Base-by-base conservation (phyloP, 2,329 filamentous ascomycete species). In the Camillea tinctor region DNA sequence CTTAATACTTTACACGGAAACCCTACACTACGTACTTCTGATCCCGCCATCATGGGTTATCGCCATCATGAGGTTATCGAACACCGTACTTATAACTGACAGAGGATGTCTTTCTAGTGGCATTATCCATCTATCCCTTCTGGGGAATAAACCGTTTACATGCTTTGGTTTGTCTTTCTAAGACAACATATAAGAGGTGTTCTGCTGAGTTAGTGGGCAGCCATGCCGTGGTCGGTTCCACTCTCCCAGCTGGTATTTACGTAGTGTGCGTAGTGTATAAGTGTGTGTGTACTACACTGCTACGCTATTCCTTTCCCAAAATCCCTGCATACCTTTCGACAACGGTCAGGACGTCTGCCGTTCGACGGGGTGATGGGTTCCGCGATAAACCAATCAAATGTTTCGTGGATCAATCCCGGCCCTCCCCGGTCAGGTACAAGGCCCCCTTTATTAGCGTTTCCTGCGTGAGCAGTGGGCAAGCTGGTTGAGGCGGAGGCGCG, bases 271-370 rank as follows among this genome's bases (percentile, higher is more conserved):
- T n/a, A n/a, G n/a, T n/a, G n/a, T n/a, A n/a, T n/a, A n/a, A n/a
- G n/a, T n/a, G n/a, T n/a, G n/a, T n/a, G n/a, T n/a, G n/a, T n/a
- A n/a, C n/a, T n/a, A n/a, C n/a, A n/a, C n/a, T n/a, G n/a, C n/a
- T n/a, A n/a, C n/a, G n/a, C n/a, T n/a, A 50, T 24, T 48, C 59
- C 56, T 54, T 24, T 50, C n/a, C n/a, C n/a, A n/a, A n/a, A n/a
- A 64, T 62, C 64, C 64, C 62, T 66, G 62, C 62, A 55, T 62
- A 54, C 59, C 61, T 60, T 62, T 61, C 55, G 60, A 56, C 55
- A 63, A 63, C 60, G 59, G 50, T 56, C 54, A 66, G 64, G 63
- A 58, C 60, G 58, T 50, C 40, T 62, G 59, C 59, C 61, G 62
- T 62, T 60, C 59, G 53, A 61, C 62, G 60, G 59, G 62, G 64